Conservation (phyloP, 2,329 filamentous ascomycete species). For the Cladophialophora chaetospira region DNA sequence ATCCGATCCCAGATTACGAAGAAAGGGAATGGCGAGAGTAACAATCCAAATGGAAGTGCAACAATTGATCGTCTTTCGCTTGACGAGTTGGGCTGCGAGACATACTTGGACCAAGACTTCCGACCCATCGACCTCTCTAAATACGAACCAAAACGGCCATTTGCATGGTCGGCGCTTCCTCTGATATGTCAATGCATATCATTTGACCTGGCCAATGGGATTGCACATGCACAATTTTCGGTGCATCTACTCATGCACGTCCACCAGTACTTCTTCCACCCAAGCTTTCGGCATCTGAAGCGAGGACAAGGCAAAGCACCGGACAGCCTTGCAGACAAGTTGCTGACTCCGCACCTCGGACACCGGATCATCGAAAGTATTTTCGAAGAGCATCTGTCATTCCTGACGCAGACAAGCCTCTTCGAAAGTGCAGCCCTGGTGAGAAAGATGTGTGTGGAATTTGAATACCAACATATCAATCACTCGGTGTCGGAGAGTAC, state of each 20-base stretch:
- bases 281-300: conserved; percentile 22
- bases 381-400: conserved; percentile 59
- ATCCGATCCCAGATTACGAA: conserved; percentile 1
- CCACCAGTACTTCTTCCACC: conserved; percentile 44
- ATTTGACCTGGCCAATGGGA: conserved; percentile 40
- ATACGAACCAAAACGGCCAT: conserved; percentile 30
- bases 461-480: conserved; percentile 23
- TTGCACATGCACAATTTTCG: conserved; percentile 51
- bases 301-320: background rate
- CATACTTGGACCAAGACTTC: conserved; percentile 30
- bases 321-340: conserved; percentile 25
- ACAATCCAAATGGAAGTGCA: background rate
- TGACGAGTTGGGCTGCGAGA: conserved; percentile 25
- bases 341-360: conserved; percentile 48
- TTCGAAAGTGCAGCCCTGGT: conserved; percentile 52
- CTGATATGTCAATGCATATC: conserved; percentile 32
- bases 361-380: conserved; percentile 49
- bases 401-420: conserved; percentile 47
- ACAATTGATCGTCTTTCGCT: conserved; percentile 10
- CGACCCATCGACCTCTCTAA: conserved; percentile 31
- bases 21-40: background rate
- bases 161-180: conserved; percentile 32
- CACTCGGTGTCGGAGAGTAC: conserved; percentile 4
- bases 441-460: conserved; percentile 51
- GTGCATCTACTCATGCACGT: conserved; percentile 51